A percentile compares a stretch with the other conserved stretches of the same genome.
phyloP scores from a whole-genome alignment of 176 grass and related monocot species.

The Bolboschoenus planiculmis region DNA sequence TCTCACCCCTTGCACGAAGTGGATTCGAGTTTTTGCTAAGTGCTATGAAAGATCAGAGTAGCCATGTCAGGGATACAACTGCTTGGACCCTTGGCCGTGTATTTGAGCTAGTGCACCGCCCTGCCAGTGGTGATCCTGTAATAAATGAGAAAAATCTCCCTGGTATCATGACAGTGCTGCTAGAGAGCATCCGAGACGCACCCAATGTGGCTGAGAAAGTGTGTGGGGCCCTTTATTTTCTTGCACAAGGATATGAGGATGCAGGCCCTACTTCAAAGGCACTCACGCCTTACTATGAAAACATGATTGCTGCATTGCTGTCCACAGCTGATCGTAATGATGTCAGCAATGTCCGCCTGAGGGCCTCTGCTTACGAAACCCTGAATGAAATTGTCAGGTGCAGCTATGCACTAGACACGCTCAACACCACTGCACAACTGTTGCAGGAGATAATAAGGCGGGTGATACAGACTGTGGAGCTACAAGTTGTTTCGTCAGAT shows the following conservation, averaged over 20 bases:
- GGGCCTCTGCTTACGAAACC: conserved; percentile 79
- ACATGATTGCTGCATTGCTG: conserved; percentile 65
- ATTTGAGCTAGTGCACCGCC: conserved; percentile 81
- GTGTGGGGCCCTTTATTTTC: conserved; percentile 83
- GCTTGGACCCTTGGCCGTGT: conserved; percentile 92
- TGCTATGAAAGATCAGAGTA: conserved; percentile 66
- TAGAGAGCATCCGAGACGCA: conserved; percentile 76
- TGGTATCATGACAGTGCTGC: conserved; percentile 60
- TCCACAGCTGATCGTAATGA: conserved; percentile 65
- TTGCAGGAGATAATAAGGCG: conserved; percentile 68
- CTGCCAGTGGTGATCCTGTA: conserved; percentile 48
- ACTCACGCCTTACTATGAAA: conserved; percentile 78
- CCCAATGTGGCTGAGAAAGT: conserved; percentile 89
- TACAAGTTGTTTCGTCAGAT: conserved; percentile 50
- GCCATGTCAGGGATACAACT: conserved; percentile 83
- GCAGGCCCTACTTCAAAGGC: conserved; percentile 39
- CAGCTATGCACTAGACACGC: conserved; percentile 53
- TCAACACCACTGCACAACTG: conserved; percentile 44
- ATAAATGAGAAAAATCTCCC: conserved; percentile 74
- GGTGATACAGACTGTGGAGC: conserved; percentile 60
- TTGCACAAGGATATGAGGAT: conserved; percentile 77
- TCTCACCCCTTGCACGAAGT: conserved; percentile 46
- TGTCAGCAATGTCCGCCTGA: conserved; percentile 54
- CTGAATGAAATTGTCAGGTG: conserved; percentile 90
- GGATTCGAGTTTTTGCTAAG: conserved; percentile 72